Evolutionary conservation across 805 yeast genomes (phyloP), one percentile per base, ranked within the genome.

Genomic region (Candida awuae): DNA sequence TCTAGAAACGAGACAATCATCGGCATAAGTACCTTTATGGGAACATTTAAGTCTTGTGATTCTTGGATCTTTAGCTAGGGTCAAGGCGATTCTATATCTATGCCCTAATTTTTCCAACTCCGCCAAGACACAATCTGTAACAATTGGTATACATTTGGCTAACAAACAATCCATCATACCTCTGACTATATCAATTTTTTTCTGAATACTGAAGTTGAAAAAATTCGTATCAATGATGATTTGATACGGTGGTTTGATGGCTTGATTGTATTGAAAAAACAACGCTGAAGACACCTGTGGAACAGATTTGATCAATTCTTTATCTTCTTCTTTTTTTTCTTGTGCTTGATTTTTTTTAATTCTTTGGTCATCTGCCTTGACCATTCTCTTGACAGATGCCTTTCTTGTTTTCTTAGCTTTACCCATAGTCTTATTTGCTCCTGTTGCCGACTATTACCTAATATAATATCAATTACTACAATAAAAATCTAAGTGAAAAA

Each of bases 91-190:
- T 56, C 97, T 73, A 61, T 84, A 92, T 58, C 81, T 85, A 21
- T 95, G 95, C 0, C 98, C 98, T 42, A 92, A 68, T 58, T 92
- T 92, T 54, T 92, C 98, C 61, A 92, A 69, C 67, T 92, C 98
- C 0, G 98, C 98, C 81, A 92, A 76, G 17, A 92, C 98, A 66
- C 98, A 92, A 61, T 92, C 98, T 3, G 98, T 92, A 32, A 92
- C 80, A 36, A 88, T 75, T 10, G 97, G 97, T 34, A 90, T 85
- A 67, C 97, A 87, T 57, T 92, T 86, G 32, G 98, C 98, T 56
- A 81, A 81, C 29, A 90, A 66, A 42, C 94, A 74, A 59, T 90
- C 97, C 97, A 92, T 90, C 82, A 92, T 82, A 10, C 97, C 98
- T 52, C 87, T 74, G n/a, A 86, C 88, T 8, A 92, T 67, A 58